Percentiles rank a stretch among this genome's conserved stretches.
Evolutionary conservation across 177 flowering plant genomes (phyloP).

Genomic region (Telopea speciosissima): DNA sequence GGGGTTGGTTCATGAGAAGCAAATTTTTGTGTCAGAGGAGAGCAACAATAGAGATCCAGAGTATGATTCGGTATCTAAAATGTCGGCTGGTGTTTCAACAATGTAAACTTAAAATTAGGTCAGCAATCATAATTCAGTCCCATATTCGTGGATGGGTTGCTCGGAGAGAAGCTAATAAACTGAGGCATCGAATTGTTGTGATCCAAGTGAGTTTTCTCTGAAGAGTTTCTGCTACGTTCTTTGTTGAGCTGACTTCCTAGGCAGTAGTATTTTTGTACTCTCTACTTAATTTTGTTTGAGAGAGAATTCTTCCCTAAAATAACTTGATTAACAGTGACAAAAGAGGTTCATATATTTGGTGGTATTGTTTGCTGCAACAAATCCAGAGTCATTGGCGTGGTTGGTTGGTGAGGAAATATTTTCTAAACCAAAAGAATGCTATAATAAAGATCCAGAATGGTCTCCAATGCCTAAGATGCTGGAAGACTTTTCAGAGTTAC

Average conservation of each 20-base stretch:
- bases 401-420: constrained; percentile 40
- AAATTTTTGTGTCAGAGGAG: constrained; percentile 30
- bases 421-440: constrained; percentile 41
- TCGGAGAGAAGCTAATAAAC: constrained; percentile 30
- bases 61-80: constrained; percentile 30
- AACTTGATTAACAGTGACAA: neutral
- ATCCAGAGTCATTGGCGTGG: constrained; percentile 53
- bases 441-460: constrained; percentile 50
- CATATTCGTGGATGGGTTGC: constrained; percentile 55
- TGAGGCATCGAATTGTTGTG: constrained; percentile 31
- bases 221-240: neutral
- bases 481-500: constrained; percentile 23
- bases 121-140: constrained; percentile 58
- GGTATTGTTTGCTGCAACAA: constrained; percentile 8
- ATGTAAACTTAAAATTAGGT: constrained; percentile 25
- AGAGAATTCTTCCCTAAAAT: no score
- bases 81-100: constrained; percentile 23
- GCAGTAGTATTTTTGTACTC: neutral
- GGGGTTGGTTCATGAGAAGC: constrained; percentile 47
- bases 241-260: neutral
- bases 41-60: constrained; percentile 59
- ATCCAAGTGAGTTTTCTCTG: constrained; percentile 51
- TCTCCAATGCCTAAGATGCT: constrained; percentile 27
- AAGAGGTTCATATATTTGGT: neutral
- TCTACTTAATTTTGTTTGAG: no score